Base-by-base conservation (phyloP, 345 rosid genomes). In the Schrenkiella parvula region DNA sequence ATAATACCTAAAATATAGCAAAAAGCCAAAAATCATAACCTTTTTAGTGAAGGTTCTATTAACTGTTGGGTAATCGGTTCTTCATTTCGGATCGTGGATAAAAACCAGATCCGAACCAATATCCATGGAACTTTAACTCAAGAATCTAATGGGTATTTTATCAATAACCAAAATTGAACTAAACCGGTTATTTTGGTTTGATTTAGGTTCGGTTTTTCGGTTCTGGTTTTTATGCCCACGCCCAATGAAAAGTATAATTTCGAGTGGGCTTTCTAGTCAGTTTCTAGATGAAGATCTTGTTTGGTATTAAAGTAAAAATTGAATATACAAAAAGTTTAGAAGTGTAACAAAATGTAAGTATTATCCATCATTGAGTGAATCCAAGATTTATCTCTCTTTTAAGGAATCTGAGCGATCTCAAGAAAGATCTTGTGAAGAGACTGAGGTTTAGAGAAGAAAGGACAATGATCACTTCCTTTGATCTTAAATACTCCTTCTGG, bases 391-490 rank as follows among this genome's bases (percentile, higher is more conserved):
- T 28, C 15, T 25, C 0, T 44, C 17, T 11, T 56, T 81, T 72
- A 91, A 25, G 89, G 86, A 76, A 91, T 86, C 57, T 86, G 95
- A 37, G 85, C 86, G 15, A 93, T 91, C 72, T 93, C 97, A 54
- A 86, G 62, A 73, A 91, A 68, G 23, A 88, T 86, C 80, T 91
- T 93, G 80, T 93, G 95, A 46, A 93, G 85, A 0, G 97, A 88
- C 77, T 84, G 95, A 18, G 96, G 97, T 79, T 93, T 93, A 10
- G 96, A 90, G 83, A 93, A 86, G 87, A 91, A 93, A 3, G 98
- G 97, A 64, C 92, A 89, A 78, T 93, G 98, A 29, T 93, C 97
- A 71, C 96, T 89, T 72, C 92, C 97, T 80, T 88, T 93, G 65
- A 93, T 93, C 88, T 91, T 93, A 85, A 68, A 93, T 19, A 93